A percentile compares a stretch with the other conserved stretches of the same genome.
Conservation (phyloP, 371 early-diverging fungal genomes). For the Apophysomyces elegans region DNA sequence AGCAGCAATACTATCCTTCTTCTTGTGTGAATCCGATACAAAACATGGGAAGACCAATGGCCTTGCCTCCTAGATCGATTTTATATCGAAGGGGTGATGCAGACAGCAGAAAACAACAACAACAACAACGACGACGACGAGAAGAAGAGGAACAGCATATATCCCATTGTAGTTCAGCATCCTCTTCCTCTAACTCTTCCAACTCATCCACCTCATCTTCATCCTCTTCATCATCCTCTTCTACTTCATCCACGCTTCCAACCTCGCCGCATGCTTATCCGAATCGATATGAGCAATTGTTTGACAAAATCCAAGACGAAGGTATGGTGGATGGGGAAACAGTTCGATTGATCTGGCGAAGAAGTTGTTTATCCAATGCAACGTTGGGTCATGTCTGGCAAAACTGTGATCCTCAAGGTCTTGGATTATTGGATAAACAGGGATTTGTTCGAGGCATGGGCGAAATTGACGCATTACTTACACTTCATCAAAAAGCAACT, state of each 20-base stretch:
- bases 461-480: constrained; percentile 37
- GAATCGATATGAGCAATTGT: constrained; percentile 40
- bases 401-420: constrained; percentile 44
- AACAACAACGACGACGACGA: no score
- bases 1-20: neutral
- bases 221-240: neutral
- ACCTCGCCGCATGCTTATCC: neutral
- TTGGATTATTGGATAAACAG: constrained; percentile 48
- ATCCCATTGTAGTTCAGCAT: no score
- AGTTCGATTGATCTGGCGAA: constrained; percentile 38
- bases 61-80: no score
- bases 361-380: constrained; percentile 39
- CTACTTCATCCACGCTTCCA: neutral
- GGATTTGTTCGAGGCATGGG: constrained; percentile 51
- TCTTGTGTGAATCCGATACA: no score
- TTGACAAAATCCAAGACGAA: constrained; percentile 43
- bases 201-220: neutral
- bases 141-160: no score
- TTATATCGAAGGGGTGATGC: no score
- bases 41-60: no score
- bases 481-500: neutral
- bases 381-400: constrained; percentile 44
- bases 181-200: neutral
- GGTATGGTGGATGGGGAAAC: constrained; percentile 47
- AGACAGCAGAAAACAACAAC: no score